Percentiles rank a stretch among this genome's conserved stretches.
Conservation (phyloP, 331 rosid species). For the Ulmus americana region DNA sequence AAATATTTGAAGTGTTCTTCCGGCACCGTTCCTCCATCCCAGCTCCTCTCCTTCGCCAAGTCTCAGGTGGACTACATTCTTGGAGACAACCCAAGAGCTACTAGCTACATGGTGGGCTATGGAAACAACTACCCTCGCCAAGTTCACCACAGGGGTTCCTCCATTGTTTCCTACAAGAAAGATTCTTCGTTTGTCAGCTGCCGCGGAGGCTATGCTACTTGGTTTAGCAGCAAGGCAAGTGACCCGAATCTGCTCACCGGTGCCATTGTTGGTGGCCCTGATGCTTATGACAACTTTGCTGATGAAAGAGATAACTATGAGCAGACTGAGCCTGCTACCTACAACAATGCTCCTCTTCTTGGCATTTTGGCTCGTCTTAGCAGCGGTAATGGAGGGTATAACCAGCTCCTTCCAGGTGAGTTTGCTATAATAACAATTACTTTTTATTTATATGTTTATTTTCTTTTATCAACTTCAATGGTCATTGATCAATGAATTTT, state of each 20-base stretch:
- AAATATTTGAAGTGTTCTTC: conserved; percentile 49
- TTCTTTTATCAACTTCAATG: not conserved
- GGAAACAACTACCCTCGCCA: conserved; percentile 84
- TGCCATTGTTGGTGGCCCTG: conserved; percentile 95
- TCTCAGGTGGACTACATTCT: conserved; percentile 96
- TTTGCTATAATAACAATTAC: not conserved
- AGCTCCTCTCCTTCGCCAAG: conserved; percentile 68
- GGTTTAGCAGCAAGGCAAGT: conserved; percentile 66
- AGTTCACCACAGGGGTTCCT: conserved; percentile 89
- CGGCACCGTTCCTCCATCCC: conserved; percentile 54
- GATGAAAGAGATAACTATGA: conserved; percentile 90
- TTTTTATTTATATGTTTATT: not conserved
- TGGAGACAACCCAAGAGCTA: conserved; percentile 94
- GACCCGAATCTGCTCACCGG: conserved; percentile 81
- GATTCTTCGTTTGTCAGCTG: conserved; percentile 72
- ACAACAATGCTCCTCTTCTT: conserved; percentile 92
- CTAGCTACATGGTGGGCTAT: conserved; percentile 95
- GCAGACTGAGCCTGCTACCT: conserved; percentile 97
- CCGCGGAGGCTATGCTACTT: conserved; percentile 87
- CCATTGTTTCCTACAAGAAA: conserved; percentile 79
- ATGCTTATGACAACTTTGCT: conserved; percentile 92
- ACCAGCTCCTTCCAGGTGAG: conserved; percentile 92
- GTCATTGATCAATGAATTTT: conserved; percentile 11
- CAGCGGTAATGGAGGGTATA: conserved; percentile 57
- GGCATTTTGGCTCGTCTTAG: conserved; percentile 75